Percentiles rank a stretch among this genome's conserved stretches.
These are phyloP conservation scores for Aspergillus affinis DNA, from an alignment of 495 filamentous ascomycete genomes.

Conservation along the genomic window DNA sequence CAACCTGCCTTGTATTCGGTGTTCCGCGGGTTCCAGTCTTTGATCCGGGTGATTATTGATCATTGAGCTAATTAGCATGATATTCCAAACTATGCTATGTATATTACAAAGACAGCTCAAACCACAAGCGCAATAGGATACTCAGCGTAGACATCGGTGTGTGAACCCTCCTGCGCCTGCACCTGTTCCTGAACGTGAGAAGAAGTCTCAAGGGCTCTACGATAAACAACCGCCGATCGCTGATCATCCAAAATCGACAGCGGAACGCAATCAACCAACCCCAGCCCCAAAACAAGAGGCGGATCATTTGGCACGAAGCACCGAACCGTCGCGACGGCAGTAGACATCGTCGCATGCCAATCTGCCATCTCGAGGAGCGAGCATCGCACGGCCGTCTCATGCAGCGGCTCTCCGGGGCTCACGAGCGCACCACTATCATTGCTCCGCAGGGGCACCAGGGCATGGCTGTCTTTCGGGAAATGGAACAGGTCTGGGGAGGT, in stretches of 20 bases:
- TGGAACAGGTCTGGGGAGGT: background rate
- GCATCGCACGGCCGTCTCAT: background rate
- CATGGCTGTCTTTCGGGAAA: background rate
- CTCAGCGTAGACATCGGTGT: no score
- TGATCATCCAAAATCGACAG: background rate
- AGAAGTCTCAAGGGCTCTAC: background rate
- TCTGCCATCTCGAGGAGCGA: background rate
- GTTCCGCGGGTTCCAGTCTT: no score
- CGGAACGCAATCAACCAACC: background rate
- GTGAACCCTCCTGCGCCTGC: background rate
- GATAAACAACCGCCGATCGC: background rate
- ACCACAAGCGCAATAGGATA: no score
- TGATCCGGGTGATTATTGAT: no score
- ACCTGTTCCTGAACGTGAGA: no score
- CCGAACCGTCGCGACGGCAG: background rate
- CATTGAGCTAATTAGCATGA: no score
- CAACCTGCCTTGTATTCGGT: no score
- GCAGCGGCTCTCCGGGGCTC: background rate
- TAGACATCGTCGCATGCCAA: background rate
- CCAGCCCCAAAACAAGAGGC: background rate
- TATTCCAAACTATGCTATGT: no score
- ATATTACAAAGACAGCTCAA: no score
- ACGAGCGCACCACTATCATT: background rate
- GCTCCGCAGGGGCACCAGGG: background rate
- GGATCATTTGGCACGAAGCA: background rate